Base-by-base conservation (phyloP, 768 basidiomycete genomes). In the Rubroboletus pulcherrimus region DNA sequence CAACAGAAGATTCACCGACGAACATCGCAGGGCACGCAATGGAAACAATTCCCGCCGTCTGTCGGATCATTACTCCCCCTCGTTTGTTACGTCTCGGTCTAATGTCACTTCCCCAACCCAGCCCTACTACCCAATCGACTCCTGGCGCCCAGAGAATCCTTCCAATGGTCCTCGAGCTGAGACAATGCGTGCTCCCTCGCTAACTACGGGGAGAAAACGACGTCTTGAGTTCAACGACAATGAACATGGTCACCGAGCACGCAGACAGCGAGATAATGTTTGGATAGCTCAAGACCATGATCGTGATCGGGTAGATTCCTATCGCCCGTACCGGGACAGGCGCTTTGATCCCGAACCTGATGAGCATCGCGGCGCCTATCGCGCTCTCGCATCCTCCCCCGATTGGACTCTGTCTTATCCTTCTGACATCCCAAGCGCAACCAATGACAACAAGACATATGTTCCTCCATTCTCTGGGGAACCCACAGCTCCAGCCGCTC, bases 181-280 rank as follows among this genome's bases (percentile, higher is more conserved):
- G 40, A 49, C 54, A 11, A 56, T 61, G 44, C 57, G 64, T 2
- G 53, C 57, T 30, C 34, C 50, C 31, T 58, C 64, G 3, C 64
- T 66, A 4, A 51, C 24, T 10, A 24, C 33, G 2, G 60, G 61
- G 34, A 66, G 40, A 39, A 70, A 71, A 44, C 59, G 70, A 37
- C 51, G 61, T 33, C 44, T 37, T 6, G 69, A 72, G 35, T 52
- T 45, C 12, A 41, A 31, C 33, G 59, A 70, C n/a, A 57, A 56
- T 50, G 66, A 71, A 9, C 33, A 61, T 31, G 44, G 40, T 39
- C 59, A 48, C 41, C 59, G 66, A 50, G 56, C 43, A 1, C 68
- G 70, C 21, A 70, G 61, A 48, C 63, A 53, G 14, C 66, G 71
- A 35, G 55, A 29, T 31, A 59, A 68, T 57, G 30, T 11, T 30